Base-by-base conservation (phyloP, 2,329 filamentous ascomycete genomes). In the Metarhizium anisopliae region DNA sequence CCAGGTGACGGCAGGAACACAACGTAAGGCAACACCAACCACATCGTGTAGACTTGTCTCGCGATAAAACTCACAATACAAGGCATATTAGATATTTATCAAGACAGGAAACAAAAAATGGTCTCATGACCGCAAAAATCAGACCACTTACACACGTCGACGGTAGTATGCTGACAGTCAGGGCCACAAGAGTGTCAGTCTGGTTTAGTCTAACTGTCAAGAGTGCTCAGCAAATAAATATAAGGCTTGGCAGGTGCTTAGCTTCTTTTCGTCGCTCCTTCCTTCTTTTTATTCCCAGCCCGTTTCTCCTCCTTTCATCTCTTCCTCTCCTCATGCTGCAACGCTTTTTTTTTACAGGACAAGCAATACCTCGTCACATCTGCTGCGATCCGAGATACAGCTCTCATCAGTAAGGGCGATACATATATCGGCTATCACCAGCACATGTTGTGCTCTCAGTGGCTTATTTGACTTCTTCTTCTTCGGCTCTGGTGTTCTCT, bases 231-330 rank as follows among this genome's bases (percentile, higher is more conserved):
- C 20, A 18, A 49, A 30, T 4, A 30, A 30, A 45, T 13, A 2
- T 30, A 30, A 53, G 42, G 20, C 49, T 54, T 54, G 51, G 42
- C 52, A 54, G 51, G 45, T 42, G 52, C 35, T 49, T 16, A 36
- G 4, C 14, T 30, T 50, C 32, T 13, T 20, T n/a, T 30, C 30
- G 10, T 50, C 40, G 38, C 51, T 47, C 55, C 47, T 49, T 51
- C 47, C 47, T 32, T 20, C 6, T 25, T 35, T 47, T 36, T 7
- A 20, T 49, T 18, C 52, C 29, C 50, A 51, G 29, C 18, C n/a
- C 16, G 4, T 10, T 38, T 51, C 32, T 36, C 30, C 25, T 30
- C 25, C 2, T 20, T 49, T 49, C 25, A 14, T 6, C 20, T 45
- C 42, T 53, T n/a, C 36, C 30, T n/a, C 38, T 18, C 20, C 25